Conservation (phyloP, 2,329 filamentous ascomycete species). For the Neurospora crassa region DNA sequence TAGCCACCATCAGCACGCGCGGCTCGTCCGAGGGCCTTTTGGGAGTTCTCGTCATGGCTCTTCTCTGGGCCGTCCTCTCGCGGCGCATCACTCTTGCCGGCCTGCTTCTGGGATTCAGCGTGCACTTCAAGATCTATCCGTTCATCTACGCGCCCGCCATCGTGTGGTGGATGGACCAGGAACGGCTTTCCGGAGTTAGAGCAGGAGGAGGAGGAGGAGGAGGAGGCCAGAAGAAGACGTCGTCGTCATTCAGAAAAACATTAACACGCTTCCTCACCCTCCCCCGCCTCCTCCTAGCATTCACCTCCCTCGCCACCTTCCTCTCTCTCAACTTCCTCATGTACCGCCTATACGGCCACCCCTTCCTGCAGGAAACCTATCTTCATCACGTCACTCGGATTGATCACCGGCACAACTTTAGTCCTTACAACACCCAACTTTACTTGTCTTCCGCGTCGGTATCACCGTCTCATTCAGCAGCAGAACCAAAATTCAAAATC, state of each 20-base stretch:
- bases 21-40: slow-evolving; percentile 89
- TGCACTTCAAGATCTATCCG: slow-evolving; percentile 98
- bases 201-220: no score
- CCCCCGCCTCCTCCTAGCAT: slow-evolving; percentile 46
- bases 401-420: slow-evolving; percentile 98
- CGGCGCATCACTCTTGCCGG: slow-evolving; percentile 58
- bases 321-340: slow-evolving; percentile 5
- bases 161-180: slow-evolving; percentile 67
- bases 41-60: slow-evolving; percentile 70
- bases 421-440: slow-evolving; percentile 84
- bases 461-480: slow-evolving; percentile 24
- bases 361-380: slow-evolving; percentile 84
- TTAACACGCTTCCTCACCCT: slow-evolving; percentile 38
- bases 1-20: slow-evolving; percentile 89
- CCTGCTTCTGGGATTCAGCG: slow-evolving; percentile 65
- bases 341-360: slow-evolving; percentile 55
- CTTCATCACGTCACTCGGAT: slow-evolving; percentile 87
- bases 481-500: slow-evolving; percentile 30
- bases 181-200: slow-evolving; percentile 25
- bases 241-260: slow-evolving; percentile 3
- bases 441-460: slow-evolving; percentile 69
- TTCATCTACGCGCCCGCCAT: slow-evolving; percentile 87
- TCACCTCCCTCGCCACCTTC: slow-evolving; percentile 60
- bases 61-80: slow-evolving; percentile 73
- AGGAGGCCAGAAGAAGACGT: no score